Evolutionary conservation across 768 basidiomycete genomes (phyloP), one percentile per base, ranked within the genome.

Genomic region (Tylopilus intermedius): DNA sequence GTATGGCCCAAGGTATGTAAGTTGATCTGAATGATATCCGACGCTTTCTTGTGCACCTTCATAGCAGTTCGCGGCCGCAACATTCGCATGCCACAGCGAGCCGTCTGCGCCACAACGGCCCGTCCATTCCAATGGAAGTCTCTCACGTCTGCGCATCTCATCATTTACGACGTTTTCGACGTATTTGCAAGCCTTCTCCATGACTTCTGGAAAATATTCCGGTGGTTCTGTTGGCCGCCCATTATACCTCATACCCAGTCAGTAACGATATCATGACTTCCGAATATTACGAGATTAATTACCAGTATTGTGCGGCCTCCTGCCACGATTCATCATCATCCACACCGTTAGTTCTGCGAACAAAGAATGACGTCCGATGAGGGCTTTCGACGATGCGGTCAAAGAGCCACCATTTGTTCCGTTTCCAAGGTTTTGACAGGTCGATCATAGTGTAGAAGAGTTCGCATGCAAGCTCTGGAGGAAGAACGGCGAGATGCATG

Each of bases 401-500:
- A 66, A 88, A 85, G 18, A 92, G 75, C 84, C 84, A 91, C 90
- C 90, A 92, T 59, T 83, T 87, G 55, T 87, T 89, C 46, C 81
- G 73, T 56, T 78, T 71, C 90, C 89, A 92, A 8, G 67, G 60
- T 38, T 69, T 73, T 18, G 88, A 82, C 14, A 75, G 71, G 45
- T 82, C 75, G 13, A 85, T 54, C 86, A 92, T 84, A 0, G 75
- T 76, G 57, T 90, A 83, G 66, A 88, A 92, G 21, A 92, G 72
- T 46, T 74, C 74, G 63, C 80, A 89, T 0, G 90, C 90, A 15
- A 92, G 78, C 44, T 89, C 84, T 2, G 81, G 77, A 8, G 90
- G 87, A 9, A 92, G 77, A 21, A 87, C 63, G 11, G 83, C 80
- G 15, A 72, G 67, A 65, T 91, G 88, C 40, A 90, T 63, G 1